These are phyloP conservation scores for Saccharum officinarum DNA, from an alignment of 176 grass and related monocot species.

Conservation along the genomic window DNA sequence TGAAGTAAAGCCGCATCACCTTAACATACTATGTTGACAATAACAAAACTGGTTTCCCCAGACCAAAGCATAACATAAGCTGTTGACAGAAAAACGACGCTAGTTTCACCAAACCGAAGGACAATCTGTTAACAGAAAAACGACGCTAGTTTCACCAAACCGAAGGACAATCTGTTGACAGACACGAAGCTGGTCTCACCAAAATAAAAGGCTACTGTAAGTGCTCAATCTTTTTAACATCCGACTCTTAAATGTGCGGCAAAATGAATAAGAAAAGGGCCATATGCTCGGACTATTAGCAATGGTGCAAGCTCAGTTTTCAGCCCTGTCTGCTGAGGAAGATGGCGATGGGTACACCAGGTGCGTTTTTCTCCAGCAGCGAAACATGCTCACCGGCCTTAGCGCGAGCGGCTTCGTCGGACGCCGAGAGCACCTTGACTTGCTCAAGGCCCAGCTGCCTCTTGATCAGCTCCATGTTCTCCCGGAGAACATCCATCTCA, in stretches of 20 bases:
- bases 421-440: slow-evolving; percentile 35
- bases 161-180: too few species aligned
- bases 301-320: too few species aligned
- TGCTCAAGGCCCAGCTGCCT: slow-evolving; percentile 55
- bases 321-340: slow-evolving; percentile 35
- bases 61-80: neutral
- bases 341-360: slow-evolving; percentile 40
- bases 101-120: neutral
- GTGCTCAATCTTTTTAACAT: neutral
- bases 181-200: too few species aligned
- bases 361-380: slow-evolving; percentile 42
- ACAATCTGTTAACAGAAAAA: too few species aligned
- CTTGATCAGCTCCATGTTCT: slow-evolving; percentile 56
- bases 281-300: too few species aligned
- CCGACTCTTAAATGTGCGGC: neutral
- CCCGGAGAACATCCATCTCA: slow-evolving; percentile 55
- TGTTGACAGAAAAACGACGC: neutral
- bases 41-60: neutral
- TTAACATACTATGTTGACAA: neutral
- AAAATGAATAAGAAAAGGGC: too few species aligned
- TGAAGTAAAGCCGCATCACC: neutral
- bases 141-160: too few species aligned
- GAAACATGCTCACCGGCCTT: slow-evolving; percentile 35
- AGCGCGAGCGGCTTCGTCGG: slow-evolving; percentile 2
- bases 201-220: neutral